Evolutionary conservation across 768 basidiomycete genomes (phyloP).

Genomic region (Rhodotorula kratochvilovae): DNA sequence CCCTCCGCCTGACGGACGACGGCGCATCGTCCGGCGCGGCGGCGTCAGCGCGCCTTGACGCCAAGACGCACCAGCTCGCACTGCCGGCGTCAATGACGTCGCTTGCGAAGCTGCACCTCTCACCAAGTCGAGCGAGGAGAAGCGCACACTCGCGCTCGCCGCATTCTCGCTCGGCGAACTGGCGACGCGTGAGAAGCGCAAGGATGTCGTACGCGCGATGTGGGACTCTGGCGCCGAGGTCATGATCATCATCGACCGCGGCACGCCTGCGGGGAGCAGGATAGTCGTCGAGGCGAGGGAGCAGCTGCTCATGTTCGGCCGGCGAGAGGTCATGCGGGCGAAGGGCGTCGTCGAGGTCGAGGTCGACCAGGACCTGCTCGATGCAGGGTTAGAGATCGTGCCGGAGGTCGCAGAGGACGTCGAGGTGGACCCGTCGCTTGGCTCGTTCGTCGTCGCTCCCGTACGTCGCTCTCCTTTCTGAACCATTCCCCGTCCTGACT

Average conservation of each 20-base stretch:
- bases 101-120: constrained; percentile 54
- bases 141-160: constrained; percentile 64
- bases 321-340: constrained; percentile 7
- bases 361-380: constrained; percentile 49
- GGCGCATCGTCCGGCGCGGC: not conserved
- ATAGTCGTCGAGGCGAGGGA: constrained; percentile 72
- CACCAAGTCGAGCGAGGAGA: constrained; percentile 26
- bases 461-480: constrained; percentile 52
- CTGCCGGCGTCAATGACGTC: constrained; percentile 52
- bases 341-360: constrained; percentile 22
- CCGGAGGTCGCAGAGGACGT: constrained; percentile 35
- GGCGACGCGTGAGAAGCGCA: constrained; percentile 59
- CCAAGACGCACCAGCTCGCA: constrained; percentile 24
- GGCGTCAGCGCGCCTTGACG: constrained; percentile 19
- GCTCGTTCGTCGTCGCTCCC: constrained; percentile 81
- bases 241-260: constrained; percentile 84
- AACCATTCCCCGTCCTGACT: not conserved
- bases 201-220: constrained; percentile 70
- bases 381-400: constrained; percentile 23
- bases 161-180: constrained; percentile 81
- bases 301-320: constrained; percentile 54
- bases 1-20: constrained; percentile 26
- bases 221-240: constrained; percentile 86
- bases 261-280: constrained; percentile 68
- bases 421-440: constrained; percentile 45